Conservation (phyloP, 75 land plant species). For the Pinus tabuliformis region DNA sequence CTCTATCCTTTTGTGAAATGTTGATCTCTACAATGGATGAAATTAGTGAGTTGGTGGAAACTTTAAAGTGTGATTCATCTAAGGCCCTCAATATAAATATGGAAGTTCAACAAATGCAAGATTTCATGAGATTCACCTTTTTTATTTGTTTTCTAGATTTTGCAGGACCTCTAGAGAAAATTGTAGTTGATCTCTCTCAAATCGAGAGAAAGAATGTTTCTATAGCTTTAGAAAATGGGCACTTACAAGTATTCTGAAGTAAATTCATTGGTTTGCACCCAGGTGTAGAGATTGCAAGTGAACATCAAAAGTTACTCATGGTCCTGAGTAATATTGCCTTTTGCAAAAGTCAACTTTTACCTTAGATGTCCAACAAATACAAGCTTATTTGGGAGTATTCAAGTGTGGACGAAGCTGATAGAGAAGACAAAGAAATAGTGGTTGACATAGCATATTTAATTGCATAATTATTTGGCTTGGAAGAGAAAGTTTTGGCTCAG, state of each 20-base stretch:
- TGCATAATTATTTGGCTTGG: no score
- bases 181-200: conserved; percentile 51
- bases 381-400: conserved; percentile 67
- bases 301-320: conserved; percentile 76
- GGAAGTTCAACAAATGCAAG: conserved; percentile 76
- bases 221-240: conserved; percentile 48
- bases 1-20: no score
- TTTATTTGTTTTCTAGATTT: conserved; percentile 77
- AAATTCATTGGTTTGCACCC: conserved; percentile 50
- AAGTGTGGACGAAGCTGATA: neutral
- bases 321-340: conserved; percentile 91
- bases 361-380: conserved; percentile 73
- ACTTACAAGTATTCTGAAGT: conserved; percentile 18
- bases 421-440: no score
- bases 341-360: conserved; percentile 74
- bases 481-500: no score
- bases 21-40: no score
- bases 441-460: no score
- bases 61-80: conserved; percentile 44
- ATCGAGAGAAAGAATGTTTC: conserved; percentile 31
- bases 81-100: conserved; percentile 53
- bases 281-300: conserved; percentile 49
- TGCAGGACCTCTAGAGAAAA: conserved; percentile 74
- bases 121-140: conserved; percentile 74
- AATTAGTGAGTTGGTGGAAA: conserved; percentile 47